phyloP scores from a whole-genome alignment of 164 flowering plant species.

The Platanus orientalis region DNA sequence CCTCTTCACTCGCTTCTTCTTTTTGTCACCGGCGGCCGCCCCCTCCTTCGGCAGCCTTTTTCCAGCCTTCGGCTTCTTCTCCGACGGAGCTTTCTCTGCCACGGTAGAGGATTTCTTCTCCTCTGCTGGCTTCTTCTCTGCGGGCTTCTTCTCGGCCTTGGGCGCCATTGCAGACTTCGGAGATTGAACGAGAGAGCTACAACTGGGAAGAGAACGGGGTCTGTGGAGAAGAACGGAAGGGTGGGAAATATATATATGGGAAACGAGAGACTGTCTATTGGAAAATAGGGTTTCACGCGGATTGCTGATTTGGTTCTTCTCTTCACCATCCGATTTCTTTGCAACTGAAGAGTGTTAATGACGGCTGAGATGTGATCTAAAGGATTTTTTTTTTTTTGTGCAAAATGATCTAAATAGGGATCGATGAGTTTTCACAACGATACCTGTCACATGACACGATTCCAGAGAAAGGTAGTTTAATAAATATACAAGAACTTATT shows the following conservation, averaged over 20 bases:
- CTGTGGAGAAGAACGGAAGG: not conserved
- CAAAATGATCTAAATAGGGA: too few relatives aligned
- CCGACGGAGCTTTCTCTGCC: not conserved
- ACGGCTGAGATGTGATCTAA: too few relatives aligned
- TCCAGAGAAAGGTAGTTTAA: too few relatives aligned
- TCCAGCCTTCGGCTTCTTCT: not conserved
- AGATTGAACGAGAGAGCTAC: not conserved
- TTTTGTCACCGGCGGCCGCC: too few relatives aligned
- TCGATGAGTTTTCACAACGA: too few relatives aligned
- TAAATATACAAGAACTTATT: too few relatives aligned
- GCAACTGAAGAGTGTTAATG: too few relatives aligned
- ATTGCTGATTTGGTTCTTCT: not conserved
- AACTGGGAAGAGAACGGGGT: not conserved
- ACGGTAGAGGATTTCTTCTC: constrained; percentile 2
- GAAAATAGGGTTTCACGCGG: not conserved
- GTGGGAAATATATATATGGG: not conserved
- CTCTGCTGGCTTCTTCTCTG: not conserved
- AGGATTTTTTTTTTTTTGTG: too few relatives aligned
- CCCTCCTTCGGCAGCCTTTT: too few relatives aligned
- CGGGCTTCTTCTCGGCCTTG: too few relatives aligned
- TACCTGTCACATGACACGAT: too few relatives aligned
- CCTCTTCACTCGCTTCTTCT: not conserved
- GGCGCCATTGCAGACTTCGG: not conserved
- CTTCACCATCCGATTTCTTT: not conserved
- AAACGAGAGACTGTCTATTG: not conserved